These are phyloP conservation scores for Juncus inflexus DNA, from an alignment of 176 grass and related monocot species.

Conservation along the genomic window DNA sequence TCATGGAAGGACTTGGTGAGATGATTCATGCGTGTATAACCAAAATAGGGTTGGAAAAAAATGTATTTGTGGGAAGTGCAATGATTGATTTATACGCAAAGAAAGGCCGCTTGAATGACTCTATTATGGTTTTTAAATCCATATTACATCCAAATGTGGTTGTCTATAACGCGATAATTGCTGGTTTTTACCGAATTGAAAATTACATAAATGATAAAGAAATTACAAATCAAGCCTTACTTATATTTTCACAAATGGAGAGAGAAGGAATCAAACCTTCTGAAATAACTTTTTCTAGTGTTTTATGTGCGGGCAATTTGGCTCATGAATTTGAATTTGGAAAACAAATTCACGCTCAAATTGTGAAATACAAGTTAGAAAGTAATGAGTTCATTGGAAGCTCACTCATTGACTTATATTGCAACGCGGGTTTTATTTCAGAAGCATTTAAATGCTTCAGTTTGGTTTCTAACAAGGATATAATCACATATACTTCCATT, in stretches of 20 bases:
- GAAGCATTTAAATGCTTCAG: conserved; percentile 61
- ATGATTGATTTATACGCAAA: conserved; percentile 63
- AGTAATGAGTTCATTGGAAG: conserved; percentile 56
- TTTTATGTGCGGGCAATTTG: conserved; percentile 41
- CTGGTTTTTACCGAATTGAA: conserved; percentile 33
- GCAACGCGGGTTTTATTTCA: conserved; percentile 36
- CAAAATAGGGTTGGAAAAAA: conserved; percentile 45
- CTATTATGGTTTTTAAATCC: conserved; percentile 39
- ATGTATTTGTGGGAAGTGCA: conserved; percentile 49
- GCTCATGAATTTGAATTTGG: conserved; percentile 40
- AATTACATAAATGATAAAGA: conserved; percentile 30
- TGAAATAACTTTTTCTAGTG: conserved; percentile 61
- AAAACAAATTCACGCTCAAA: conserved; percentile 59
- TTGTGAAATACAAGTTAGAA: conserved; percentile 43
- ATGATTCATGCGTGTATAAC: conserved; percentile 55
- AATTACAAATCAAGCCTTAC: conserved; percentile 23
- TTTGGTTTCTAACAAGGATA: conserved; percentile 42
- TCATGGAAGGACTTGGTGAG: conserved; percentile 20
- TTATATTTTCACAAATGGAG: conserved; percentile 48
- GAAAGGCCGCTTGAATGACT: conserved; percentile 32
- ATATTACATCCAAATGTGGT: conserved; percentile 63
- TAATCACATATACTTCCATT: conserved; percentile 70
- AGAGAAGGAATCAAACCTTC: conserved; percentile 52
- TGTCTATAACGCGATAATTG: conserved; percentile 67
- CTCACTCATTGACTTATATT: conserved; percentile 60